Conservation (phyloP, 2,329 filamentous ascomycete genomes). For the Aspergillus neotritici region DNA sequence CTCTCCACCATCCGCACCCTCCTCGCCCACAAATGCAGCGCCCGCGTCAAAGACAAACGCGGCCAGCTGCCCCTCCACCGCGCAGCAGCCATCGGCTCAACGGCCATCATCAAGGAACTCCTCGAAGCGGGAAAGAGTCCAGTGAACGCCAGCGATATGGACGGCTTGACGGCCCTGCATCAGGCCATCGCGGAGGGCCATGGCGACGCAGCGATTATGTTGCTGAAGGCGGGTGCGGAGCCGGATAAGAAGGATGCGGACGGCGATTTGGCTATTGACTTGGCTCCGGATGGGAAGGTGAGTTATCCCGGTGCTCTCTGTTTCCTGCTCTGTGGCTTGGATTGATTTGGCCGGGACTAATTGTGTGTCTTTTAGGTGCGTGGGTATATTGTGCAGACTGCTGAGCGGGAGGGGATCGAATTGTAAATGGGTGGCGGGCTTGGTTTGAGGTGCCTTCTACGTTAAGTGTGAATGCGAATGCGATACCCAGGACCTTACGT, state of each 20-base stretch:
- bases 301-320: slow-evolving; percentile 20
- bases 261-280: slow-evolving; percentile 66
- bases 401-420: slow-evolving; percentile 79
- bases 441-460: not conserved
- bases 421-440: slow-evolving; percentile 32
- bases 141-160: slow-evolving; percentile 72
- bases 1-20: slow-evolving; percentile 73
- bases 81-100: slow-evolving; percentile 80
- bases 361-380: slow-evolving; percentile 50
- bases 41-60: slow-evolving; percentile 74
- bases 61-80: slow-evolving; percentile 89
- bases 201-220: slow-evolving; percentile 72
- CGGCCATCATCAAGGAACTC: slow-evolving; percentile 78
- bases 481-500: slow-evolving; percentile 7
- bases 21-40: slow-evolving; percentile 68
- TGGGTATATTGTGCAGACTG: slow-evolving; percentile 69
- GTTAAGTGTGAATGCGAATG: not conserved
- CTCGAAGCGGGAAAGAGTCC: slow-evolving; percentile 70
- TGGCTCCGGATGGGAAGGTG: slow-evolving; percentile 82
- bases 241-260: slow-evolving; percentile 68
- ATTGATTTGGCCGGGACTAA: slow-evolving; percentile 4
- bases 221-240: slow-evolving; percentile 82
- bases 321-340: not conserved
- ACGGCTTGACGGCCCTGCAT: slow-evolving; percentile 84
- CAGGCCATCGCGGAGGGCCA: slow-evolving; percentile 60